Evolutionary conservation across 1,284 basidiomycete genomes (phyloP), one percentile per base, ranked within the genome.

Genomic region (Puccinia coronata): DNA sequence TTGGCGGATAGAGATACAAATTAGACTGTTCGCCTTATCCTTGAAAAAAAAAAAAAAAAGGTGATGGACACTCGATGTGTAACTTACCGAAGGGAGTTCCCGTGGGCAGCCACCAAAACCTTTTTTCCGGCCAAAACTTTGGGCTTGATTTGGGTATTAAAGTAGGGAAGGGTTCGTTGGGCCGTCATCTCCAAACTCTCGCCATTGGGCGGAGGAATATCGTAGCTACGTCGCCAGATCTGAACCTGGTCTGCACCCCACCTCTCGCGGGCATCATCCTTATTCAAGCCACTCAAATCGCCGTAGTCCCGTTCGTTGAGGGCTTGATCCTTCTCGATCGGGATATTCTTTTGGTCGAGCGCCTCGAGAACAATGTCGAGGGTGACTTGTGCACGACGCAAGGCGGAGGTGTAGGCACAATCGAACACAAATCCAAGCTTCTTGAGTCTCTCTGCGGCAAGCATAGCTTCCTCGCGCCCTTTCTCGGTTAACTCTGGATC

Each of bases 211-310:
- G 87, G 87, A 28, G 85, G 86, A 34, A 87, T 84, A 82, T 88
- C 87, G 83, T 84, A 86, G 51, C 84, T 84, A 63, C 86, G 83
- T 41, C 86, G 82, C 84, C 84, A 85, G 73, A 87, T 87, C 85
- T 87, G 87, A 39, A 88, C 87, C 83, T 88, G 87, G 47, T 88
- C 87, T 80, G 87, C 87, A 57, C 87, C 87, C 82, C 84, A 88
- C 84, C 87, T 87, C 82, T 86, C 85, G 61, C 87, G 83, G 39
- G 87, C 87, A 55, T 86, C 86, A 65, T 79, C 80, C 57, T 82
- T 82, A 41, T 82, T 82, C 31, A 82, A 51, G 39, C 82, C 82
- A 43, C 80, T 82, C 55, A 82, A 73, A 23, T 82, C 82, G 3
- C 82, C 82, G 80, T 87, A 87, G 84, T 87, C 86, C 23, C 87